phyloP scores from a whole-genome alignment of 2,329 filamentous ascomycete genomes.

The Thielaviopsis punctulata region DNA sequence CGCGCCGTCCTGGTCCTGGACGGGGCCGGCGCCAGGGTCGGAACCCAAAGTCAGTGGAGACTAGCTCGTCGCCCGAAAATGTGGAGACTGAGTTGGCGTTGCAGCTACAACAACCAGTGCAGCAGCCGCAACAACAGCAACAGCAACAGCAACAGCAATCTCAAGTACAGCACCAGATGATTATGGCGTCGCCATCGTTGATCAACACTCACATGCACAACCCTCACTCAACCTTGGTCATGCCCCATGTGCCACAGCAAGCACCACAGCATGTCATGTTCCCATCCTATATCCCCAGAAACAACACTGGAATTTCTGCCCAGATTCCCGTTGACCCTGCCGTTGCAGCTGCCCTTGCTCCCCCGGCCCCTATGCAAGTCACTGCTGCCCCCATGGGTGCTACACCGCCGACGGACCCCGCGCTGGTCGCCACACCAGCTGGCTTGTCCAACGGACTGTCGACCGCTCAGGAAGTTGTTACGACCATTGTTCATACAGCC shows the following conservation, averaged over 20 bases:
- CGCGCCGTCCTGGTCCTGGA: slow-evolving; percentile 40
- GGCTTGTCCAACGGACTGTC: neutral
- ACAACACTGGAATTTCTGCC: neutral
- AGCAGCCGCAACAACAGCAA: slow-evolving; percentile 12
- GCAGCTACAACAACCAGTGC: slow-evolving; percentile 8
- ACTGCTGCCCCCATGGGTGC: too few species aligned
- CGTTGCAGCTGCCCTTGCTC: neutral
- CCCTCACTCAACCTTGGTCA: neutral
- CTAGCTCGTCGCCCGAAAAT: slow-evolving; percentile 6
- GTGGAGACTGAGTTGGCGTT: slow-evolving; percentile 4
- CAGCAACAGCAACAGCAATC: slow-evolving; percentile 4
- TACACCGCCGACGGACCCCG: neutral
- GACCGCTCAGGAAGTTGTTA: neutral
- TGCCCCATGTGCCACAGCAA: neutral
- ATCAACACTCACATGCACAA: slow-evolving; percentile 1
- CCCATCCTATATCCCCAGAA: neutral
- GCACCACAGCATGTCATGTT: neutral
- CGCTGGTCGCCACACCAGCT: neutral
- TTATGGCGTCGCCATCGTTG: slow-evolving; percentile 7
- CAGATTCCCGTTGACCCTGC: neutral
- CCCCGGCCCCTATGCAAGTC: neutral
- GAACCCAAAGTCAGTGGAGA: slow-evolving; percentile 23
- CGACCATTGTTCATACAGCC: neutral
- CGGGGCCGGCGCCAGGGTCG: slow-evolving; percentile 35
- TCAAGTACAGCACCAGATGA: slow-evolving; percentile 11